Evolutionary conservation across 129 eudicot genomes (phyloP), one percentile per base, ranked within the genome.

Genomic region (Ambrosia trifida): DNA sequence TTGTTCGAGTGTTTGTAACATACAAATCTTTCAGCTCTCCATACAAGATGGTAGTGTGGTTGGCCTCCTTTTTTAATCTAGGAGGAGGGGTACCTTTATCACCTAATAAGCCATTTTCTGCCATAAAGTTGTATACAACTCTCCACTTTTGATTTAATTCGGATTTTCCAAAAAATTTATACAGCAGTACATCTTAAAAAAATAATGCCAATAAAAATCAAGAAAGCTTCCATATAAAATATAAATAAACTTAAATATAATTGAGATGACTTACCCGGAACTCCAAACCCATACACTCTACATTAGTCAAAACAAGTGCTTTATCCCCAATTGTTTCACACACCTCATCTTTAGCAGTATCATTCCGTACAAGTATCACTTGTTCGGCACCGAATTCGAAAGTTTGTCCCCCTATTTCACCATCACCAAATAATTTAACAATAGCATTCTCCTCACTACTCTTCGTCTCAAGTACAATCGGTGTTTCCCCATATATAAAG

Each of bases 1-100:
- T 83, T 31, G 89, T 90, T n/a, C 97, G 87, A 68, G 97, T 87
- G 28, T 87, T 90, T 44, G 95, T 95, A 28, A 90, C 97, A 66
- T 87, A 90, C 12, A 90, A 44, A 28, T 90, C 89, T 47, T 90
- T 90, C 44, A 90, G 72, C 67, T 90, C 91, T 24, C 6, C 88
- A 84, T 89, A 85, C 60, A 85, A 46, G 47, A 87, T 72, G 65
- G 79, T 77, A 67, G 28, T 24, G 28, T 90, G 91, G 35, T 63
- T 81, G 43, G 86, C 70, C 51, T 66, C 80, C 19, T 12, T 24
- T 24, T 24, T 24, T 45, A 87, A 90, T 40, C 41, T 75, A 10
- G 97, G 89, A 53, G 81, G 83, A 40, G 84, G 72, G 69, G 69
- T 69, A 67, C 58, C 30, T 63, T 61, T 4, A 9, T 50, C 76